Base-by-base conservation (phyloP, 2,329 filamentous ascomycete genomes). In the Cryphonectria carpinicola region DNA sequence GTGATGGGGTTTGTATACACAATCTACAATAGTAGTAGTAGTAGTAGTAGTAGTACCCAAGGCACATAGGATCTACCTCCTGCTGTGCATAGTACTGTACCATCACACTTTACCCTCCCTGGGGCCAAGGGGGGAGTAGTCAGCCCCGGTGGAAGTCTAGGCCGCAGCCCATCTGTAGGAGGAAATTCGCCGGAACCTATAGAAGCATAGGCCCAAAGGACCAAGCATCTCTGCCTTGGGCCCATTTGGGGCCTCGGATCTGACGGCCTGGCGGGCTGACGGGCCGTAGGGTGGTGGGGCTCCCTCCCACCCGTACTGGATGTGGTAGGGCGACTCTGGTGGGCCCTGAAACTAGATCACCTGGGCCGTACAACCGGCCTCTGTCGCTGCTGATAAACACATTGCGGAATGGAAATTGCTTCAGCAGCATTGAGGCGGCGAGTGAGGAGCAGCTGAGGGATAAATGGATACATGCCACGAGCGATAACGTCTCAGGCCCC, bases 201-300 rank as follows among this genome's bases (percentile, higher is more conserved):
- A 11, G 58, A 35, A 61, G 22, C 32, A 19, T 10, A 39, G 58
- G 22, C 35, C 19, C 4, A 8, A 10, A 7, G 17, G 58, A n/a
- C 32, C 54, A 35, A 32, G 25, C 37, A 39, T 41, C 6, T 13
- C n/a, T n/a, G 32, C n/a, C 41, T 17, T 14, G 49, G 28, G 17
- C 2, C 64, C 65, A 39, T 66, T 43, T 32, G 52, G 28, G 14
- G 32, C 65, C 65, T 52, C 65, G 37, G 52, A 43, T 58, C 32
- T 46, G 52, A 58, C 70, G 70, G 70, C 66, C 25, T 65, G 35
- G 69, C 71, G 71, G 71, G 25, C 63, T 65, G 63, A 65, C 71
- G 68, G 71, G 68, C 71, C 71, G 71, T 65, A 63, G 65, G 65
- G 62, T 70, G 70, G 65, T 72, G 71, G 71, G 65, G 71, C 68